Percentiles rank a stretch among this genome's conserved stretches.
Evolutionary conservation across 2,329 filamentous ascomycete species (phyloP).

Genomic region (Stemphylium vesicarium): DNA sequence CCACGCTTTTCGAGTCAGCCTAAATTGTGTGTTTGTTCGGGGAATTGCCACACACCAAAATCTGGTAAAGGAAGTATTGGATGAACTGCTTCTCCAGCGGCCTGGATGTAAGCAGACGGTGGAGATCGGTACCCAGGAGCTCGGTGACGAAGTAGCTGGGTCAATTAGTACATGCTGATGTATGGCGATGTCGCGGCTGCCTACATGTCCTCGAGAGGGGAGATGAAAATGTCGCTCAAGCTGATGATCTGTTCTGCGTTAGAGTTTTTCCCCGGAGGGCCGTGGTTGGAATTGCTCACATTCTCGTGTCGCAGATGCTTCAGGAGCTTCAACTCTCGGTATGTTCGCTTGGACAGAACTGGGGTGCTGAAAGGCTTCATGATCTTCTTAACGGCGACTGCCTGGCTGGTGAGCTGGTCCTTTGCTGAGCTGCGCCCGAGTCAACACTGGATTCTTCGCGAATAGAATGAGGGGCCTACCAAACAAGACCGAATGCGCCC

Average conservation of each 20-base stretch:
- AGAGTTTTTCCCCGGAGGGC: slow-evolving; percentile 15
- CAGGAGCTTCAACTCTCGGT: slow-evolving; percentile 94
- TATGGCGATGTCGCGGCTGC: slow-evolving; percentile 36
- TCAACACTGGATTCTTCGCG: slow-evolving; percentile 18
- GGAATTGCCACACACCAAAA: slow-evolving; percentile 71
- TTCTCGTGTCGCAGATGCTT: slow-evolving; percentile 98
- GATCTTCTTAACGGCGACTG: slow-evolving; percentile 99
- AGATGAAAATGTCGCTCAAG: slow-evolving; percentile 99
- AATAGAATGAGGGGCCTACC: slow-evolving; percentile 62
- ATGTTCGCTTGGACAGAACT: slow-evolving; percentile 95
- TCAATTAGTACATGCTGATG: slow-evolving; percentile 23
- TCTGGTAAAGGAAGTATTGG: slow-evolving; percentile 99
- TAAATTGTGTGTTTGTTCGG: slow-evolving; percentile 63
- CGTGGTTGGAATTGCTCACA: slow-evolving; percentile 58
- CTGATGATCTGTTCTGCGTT: slow-evolving; percentile 75
- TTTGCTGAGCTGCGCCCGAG: slow-evolving; percentile 76
- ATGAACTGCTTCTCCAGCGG: slow-evolving; percentile 99
- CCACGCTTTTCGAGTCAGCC: slow-evolving; percentile 70
- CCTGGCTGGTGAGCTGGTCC: slow-evolving; percentile 95
- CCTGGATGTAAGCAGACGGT: slow-evolving; percentile 91
- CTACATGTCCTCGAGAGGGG: slow-evolving; percentile 97
- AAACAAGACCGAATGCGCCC: slow-evolving; percentile 98
- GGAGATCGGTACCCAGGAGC: slow-evolving; percentile 93
- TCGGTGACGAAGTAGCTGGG: slow-evolving; percentile 96
- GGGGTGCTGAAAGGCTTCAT: slow-evolving; percentile 99